Evolutionary conservation across 2,329 filamentous ascomycete species (phyloP).

Genomic region (Verticillium albo-atrum): DNA sequence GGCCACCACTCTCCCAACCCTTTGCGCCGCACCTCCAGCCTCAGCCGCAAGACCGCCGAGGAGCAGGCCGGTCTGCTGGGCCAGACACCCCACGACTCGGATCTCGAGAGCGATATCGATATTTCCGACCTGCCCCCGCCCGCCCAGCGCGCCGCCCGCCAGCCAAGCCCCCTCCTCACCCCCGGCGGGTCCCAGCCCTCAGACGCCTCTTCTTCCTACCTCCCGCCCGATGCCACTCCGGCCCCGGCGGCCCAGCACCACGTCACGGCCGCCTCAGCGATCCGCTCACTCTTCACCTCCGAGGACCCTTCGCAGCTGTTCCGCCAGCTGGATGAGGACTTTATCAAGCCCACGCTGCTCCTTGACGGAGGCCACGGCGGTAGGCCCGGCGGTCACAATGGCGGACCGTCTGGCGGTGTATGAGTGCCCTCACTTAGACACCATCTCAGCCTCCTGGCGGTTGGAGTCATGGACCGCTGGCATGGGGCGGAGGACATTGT

Average conservation of each 20-base stretch:
- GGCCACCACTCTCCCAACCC: constrained; percentile 47
- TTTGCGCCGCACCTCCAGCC: constrained; percentile 37
- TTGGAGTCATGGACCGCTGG: background rate
- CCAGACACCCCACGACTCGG: constrained; percentile 45
- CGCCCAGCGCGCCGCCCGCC: constrained; percentile 36
- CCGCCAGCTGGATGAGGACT: constrained; percentile 89
- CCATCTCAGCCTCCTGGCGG: background rate
- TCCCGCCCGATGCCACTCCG: constrained; percentile 2
- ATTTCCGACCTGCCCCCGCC: constrained; percentile 63
- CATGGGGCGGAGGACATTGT: too few relatives aligned
- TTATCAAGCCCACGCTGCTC: constrained; percentile 86
- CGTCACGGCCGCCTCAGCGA: constrained; percentile 69
- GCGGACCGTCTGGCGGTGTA: background rate
- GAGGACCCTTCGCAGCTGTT: constrained; percentile 91
- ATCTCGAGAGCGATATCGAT: constrained; percentile 61
- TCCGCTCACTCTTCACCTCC: constrained; percentile 75
- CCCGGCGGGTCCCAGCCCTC: constrained; percentile 11
- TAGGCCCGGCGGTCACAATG: background rate
- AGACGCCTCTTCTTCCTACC: constrained; percentile 8
- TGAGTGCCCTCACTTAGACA: background rate
- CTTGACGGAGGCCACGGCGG: constrained; percentile 48
- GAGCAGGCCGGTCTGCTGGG: constrained; percentile 56
- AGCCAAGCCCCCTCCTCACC: constrained; percentile 30
- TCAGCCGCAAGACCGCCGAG: constrained; percentile 49
- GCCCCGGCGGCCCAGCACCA: constrained; percentile 25